Base-by-base conservation (phyloP, 441 rosid species). In the Adansonia rubrostipa region DNA sequence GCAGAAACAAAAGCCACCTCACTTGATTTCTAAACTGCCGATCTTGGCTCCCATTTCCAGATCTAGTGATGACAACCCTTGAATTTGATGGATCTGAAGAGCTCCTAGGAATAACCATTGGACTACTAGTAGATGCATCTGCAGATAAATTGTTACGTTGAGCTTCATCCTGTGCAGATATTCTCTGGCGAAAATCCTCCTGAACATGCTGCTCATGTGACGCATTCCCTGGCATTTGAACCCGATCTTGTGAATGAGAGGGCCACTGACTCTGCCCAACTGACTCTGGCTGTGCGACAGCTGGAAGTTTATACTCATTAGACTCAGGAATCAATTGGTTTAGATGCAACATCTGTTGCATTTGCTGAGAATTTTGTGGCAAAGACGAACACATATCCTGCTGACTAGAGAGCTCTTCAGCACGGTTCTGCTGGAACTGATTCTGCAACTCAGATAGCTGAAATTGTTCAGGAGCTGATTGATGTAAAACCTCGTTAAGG, bases 1-100 rank as follows among this genome's bases (percentile, higher is more conserved):
- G 88, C 86, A 97, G 79, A 82, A 95, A 90, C 87, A 97, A 82
- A 80, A 97, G 93, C 99, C 99, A 97, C 78, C 84, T 92, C 82
- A 85, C 90, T 81, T 97, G 99, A 80, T 93, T 90, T 83, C 84
- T 87, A 78, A 88, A 92, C 81, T 92, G 93, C 71, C 89, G 84
- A 66, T 95, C 96, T 76, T 82, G 91, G 83, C 85, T 88, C 57
- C 92, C 86, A 67, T 84, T 90, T 84, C 89, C 90, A 78, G 89
- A 86, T 82, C 81, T 93, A 83, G 80, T 81, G 78, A 87, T 77
- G 60, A 87, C 78, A 77, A 83, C 82, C 65, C 79, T 80, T 50
- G 87, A 82, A 78, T 79, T 90, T 56, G 83, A 84, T 33, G 87
- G 87, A 80, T 87, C 93, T 6, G 84, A 76, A 71, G 87, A 80